Base-by-base conservation (phyloP, 179 eudicot species). In the Spinacia oleracea region DNA sequence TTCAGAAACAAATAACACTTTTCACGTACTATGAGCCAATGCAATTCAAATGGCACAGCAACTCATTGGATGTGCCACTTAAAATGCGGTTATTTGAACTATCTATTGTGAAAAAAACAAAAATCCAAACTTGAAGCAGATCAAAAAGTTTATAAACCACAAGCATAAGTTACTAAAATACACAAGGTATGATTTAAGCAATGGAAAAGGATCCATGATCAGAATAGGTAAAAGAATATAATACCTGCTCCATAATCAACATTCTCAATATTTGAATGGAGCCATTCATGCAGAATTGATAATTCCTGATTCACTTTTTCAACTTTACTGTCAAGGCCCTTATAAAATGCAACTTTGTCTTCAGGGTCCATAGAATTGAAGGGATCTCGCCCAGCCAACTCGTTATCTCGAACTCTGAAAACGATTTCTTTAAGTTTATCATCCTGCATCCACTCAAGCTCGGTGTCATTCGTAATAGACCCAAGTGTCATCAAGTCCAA, bases 231-330 rank as follows among this genome's bases (percentile, higher is more conserved):
- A 56, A 73, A 65, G n/a, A 55, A 78, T 35, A 56, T 25, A 51
- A 32, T 93, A 95, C 98, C 98, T 93, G 93, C 91, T 84, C 98
- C 97, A 83, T 93, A 95, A 78, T 93, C 97, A 80, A 95, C 84
- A 82, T 95, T 95, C 75, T 95, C 98, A 62, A 95, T 89, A 86
- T 95, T 95, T 69, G 95, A 87, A 82, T 93, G 98, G 60, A 95
- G 86, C 85, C 86, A 95, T 51, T 89, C 87, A 79, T 95, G 98
- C 85, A 95, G 84, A 65, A 74, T 72, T 58, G 80, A 81, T 76
- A 93, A 79, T 75, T 91, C 90, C 59, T 86, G 85, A 45, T 86
- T 95, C 81, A 84, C 97, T 64, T 83, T 87, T 53, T 91, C 97
- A 82, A 84, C 97, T 85, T 86, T 89, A 77, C 80, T 83, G 87